Evolutionary conservation across 768 basidiomycete species (phyloP), one percentile per base, ranked within the genome.

Genomic region (Tylopilus plumbeoviolaceoides): DNA sequence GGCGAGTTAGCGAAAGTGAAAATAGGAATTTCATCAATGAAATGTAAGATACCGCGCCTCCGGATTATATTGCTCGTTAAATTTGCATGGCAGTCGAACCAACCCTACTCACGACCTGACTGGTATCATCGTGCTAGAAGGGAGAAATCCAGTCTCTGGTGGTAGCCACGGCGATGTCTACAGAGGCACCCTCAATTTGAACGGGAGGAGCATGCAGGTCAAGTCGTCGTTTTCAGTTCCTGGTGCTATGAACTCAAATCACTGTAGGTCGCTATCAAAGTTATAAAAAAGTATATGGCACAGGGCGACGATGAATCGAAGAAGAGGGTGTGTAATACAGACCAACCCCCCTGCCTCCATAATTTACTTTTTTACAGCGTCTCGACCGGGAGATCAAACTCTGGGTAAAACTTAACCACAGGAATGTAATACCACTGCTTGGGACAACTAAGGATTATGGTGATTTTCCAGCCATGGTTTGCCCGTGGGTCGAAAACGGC

Each of bases 401-500:
- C 7, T 72, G 71, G 71, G 43, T 60, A 38, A 47, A 28, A n/a
- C 62, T 72, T 11, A 43, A 58, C 1, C 70, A 73, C 50, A 44
- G 18, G 18, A 72, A 72, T 27, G 44, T 72, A 7, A 30, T 73
- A 18, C 66, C 66, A 17, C 55, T 72, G 0, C 63, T 60, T 6
- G 70, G 71, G 17, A 61, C 57, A 10, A 55, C 63, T 20, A 49
- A 20, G 1, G 63, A 50, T 30, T 72, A 63, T 49, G 72, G 72
- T 2, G 62, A 59, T 4, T 63, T 65, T 46, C 42, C 54, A 4
- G 68, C 72, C 1, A 70, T 70, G 66, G 56, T 72, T 15, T 72
- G 55, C 23, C 71, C 71, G 4, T 71, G 70, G 70, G 42, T 61
- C 18, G 64, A 70, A 11, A 62, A 70, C 28, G 70, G 68, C 0